Evolutionary conservation across 345 rosid species (phyloP), one percentile per base, ranked within the genome.

Genomic region (Hibiscus syriacus): DNA sequence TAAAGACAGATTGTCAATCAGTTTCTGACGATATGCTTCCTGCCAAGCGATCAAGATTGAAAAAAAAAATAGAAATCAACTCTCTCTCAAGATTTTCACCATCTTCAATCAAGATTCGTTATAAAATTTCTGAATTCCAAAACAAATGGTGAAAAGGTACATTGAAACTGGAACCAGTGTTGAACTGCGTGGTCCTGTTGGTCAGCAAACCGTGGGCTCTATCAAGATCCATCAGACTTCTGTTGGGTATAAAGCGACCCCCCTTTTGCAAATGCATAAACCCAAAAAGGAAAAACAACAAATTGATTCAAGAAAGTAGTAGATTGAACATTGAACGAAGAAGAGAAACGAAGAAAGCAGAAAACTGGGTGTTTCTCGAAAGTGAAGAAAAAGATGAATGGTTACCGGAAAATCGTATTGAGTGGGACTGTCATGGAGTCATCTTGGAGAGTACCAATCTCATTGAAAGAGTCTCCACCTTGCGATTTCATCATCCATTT

Each of bases 191-290:
- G 38, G 64, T 69, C 13, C 46, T 67, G 69, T 77, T 72, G 26
- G 83, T 85, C 70, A 82, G 79, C 70, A 75, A 73, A 64, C 75
- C 50, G 38, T 70, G 82, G 79, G 81, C 83, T 80, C 79, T 81
- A 79, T 82, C 89, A 69, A 85, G 81, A 79, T 85, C 76, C 85
- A 85, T 85, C 79, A 80, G 79, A 79, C 86, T 79, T 65, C 81
- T 60, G 53, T 70, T 84, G 34, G 88, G 86, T 66, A 82, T 69
- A 54, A 80, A 82, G 50, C 83, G 78, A 25, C 77, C 84, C 14
- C 84, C 89, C 85, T 82, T 55, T 48, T 52, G 13, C 12, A 29
- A 11, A 9, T 22, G 14, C 16, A 23, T 54, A 23, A 25, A 50
- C 4, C 45, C 25, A 71, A 55, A 12, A 72, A 66, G 23, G 2